Conservation (phyloP, 805 yeast genomes). For the Monosporozyma aquatica region DNA sequence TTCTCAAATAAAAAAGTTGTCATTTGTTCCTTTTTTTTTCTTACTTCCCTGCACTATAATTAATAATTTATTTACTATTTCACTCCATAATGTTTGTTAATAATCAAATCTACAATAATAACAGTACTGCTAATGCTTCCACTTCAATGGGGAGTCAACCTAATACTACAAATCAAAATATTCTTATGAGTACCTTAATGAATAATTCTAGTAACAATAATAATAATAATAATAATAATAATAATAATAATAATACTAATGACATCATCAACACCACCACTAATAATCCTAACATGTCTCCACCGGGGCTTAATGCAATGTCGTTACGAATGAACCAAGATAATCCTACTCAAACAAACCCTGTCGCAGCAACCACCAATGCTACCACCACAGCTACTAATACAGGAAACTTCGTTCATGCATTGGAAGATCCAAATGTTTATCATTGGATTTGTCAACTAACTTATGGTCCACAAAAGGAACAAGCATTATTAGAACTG, state of each 20-base stretch:
- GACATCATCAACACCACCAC: too few species aligned
- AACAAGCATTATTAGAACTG: constrained; percentile 82
- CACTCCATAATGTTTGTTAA: background rate
- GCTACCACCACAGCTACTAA: constrained; percentile 4
- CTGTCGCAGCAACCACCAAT: constrained; percentile 8
- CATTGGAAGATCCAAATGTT: constrained; percentile 69
- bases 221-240: background rate
- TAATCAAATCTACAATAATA: background rate
- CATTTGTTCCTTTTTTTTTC: too few species aligned
- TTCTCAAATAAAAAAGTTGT: background rate
- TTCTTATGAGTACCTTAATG: background rate
- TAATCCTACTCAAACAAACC: too few species aligned
- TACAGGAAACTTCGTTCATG: constrained; percentile 25
- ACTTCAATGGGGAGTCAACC: background rate
- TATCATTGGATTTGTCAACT: constrained; percentile 85
- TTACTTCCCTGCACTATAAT: too few species aligned
- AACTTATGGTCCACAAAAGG: constrained; percentile 84
- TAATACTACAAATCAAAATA: background rate
- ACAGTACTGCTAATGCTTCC: background rate
- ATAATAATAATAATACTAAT: too few species aligned
- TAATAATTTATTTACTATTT: too few species aligned
- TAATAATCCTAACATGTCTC: background rate
- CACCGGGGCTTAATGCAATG: constrained; percentile 1
- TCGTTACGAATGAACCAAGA: too few species aligned
- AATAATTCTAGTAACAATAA: background rate